Conservation (phyloP, 805 yeast genomes). For the Huiozyma sinensis region DNA sequence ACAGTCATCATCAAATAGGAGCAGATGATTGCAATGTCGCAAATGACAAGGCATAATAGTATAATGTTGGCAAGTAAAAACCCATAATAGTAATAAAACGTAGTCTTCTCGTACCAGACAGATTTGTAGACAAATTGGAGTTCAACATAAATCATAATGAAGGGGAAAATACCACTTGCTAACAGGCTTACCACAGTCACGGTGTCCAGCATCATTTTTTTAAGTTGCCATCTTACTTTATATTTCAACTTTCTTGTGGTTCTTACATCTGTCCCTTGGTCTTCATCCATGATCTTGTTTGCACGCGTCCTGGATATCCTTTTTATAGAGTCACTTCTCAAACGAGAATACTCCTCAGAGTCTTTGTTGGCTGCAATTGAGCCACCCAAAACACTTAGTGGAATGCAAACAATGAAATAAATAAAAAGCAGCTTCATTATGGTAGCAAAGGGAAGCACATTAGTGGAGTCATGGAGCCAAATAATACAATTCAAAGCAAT, state of each 20-base stretch:
- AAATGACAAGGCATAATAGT: slow-evolving; percentile 49
- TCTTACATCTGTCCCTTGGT: background rate
- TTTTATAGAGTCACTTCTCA: slow-evolving; percentile 4
- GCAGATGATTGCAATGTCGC: slow-evolving; percentile 63
- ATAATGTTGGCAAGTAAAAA: slow-evolving; percentile 54
- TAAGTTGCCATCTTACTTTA: background rate
- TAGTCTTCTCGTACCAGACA: slow-evolving; percentile 69
- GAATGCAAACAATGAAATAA: slow-evolving; percentile 59
- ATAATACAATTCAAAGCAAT: slow-evolving; percentile 54
- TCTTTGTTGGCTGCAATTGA: slow-evolving; percentile 7
- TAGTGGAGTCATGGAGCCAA: slow-evolving; percentile 67
- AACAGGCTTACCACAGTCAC: slow-evolving; percentile 2
- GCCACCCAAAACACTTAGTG: slow-evolving; percentile 70
- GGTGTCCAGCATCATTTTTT: slow-evolving; percentile 1
- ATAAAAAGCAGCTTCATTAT: slow-evolving; percentile 47
- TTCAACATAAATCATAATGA: slow-evolving; percentile 72
- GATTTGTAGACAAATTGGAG: slow-evolving; percentile 61
- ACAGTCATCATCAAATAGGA: slow-evolving; percentile 46
- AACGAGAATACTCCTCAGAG: slow-evolving; percentile 1
- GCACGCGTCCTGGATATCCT: background rate
- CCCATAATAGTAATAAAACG: slow-evolving; percentile 73
- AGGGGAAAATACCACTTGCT: slow-evolving; percentile 58
- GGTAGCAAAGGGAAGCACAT: slow-evolving; percentile 72
- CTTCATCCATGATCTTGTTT: background rate
- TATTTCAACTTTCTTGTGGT: background rate